A percentile compares a stretch with the other conserved stretches of the same genome.
Conservation (phyloP, 495 filamentous ascomycete genomes). For the Penicillium fimorum region DNA sequence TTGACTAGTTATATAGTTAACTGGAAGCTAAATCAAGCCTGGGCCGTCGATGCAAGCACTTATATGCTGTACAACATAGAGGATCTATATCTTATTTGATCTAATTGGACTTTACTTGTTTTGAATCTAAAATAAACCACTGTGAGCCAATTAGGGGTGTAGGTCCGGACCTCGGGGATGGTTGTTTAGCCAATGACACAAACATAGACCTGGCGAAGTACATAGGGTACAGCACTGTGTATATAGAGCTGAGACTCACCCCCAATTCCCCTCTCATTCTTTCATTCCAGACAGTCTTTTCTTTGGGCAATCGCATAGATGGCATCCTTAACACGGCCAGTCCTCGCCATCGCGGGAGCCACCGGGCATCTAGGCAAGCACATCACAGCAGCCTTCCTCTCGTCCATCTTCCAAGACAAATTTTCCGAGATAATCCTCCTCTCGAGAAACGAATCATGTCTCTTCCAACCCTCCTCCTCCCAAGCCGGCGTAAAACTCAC, state of each 20-base stretch:
- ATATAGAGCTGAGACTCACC: not conserved
- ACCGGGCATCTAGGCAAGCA: conserved; percentile 28
- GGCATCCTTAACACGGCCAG: conserved; percentile 8
- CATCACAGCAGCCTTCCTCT: conserved; percentile 25
- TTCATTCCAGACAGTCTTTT: not conserved
- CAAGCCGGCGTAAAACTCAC: conserved; percentile 7
- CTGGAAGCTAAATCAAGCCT: not conserved
- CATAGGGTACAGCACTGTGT: not conserved
- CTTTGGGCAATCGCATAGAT: not conserved
- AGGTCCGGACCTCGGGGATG: not conserved
- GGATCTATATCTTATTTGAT: not conserved
- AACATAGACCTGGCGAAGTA: not conserved
- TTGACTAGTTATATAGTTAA: not conserved
- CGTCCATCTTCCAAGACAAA: conserved; percentile 14
- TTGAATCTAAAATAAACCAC: no score
- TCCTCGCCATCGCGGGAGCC: conserved; percentile 30
- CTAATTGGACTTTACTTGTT: not conserved
- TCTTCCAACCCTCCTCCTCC: conserved; percentile 2
- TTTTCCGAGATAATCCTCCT: conserved; percentile 29
- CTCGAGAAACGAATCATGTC: conserved; percentile 16
- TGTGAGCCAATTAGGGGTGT: not conserved
- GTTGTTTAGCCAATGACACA: not conserved
- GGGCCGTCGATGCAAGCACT: not conserved
- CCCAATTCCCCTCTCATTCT: not conserved
- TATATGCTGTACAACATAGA: not conserved